Evolutionary conservation across 1,284 basidiomycete genomes (phyloP), one percentile per base, ranked within the genome.

Genomic region (Rhizoctonia solani): DNA sequence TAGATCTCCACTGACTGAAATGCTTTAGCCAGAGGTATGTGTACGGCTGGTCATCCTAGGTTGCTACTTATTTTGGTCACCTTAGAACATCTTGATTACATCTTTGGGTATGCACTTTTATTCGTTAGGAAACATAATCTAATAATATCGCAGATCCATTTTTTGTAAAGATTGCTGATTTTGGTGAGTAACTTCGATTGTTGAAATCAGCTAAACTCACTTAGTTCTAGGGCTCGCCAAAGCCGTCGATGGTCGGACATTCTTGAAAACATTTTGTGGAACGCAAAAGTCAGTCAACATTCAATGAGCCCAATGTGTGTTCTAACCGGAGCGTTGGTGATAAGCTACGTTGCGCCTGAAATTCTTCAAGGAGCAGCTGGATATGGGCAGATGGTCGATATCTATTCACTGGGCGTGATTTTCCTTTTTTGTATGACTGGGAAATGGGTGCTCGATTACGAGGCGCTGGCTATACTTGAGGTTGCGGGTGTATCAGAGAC

Each of bases 351-450:
- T 3, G 63, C 63, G 23, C 63, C 63, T 2, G 63, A 66, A 30
- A 66, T 66, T 19, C 42, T 66, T 11, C 50, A 54, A 37, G 63
- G 63, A 29, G 63, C 41, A 27, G 23, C 63, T 34, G 63, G 63
- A 13, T 66, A 66, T 54, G 63, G 63, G 32, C 63, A 66, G 54
- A 66, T 66, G 63, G 63, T 66, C 2, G 63, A 66, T 41, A 54
- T 66, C 1, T 66, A 66, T 30, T 66, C 63, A n/a, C 32, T 66
- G 19, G 63, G 63, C 1, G 63, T 66, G 9, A 66, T 66, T 6
- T 66, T 66, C 19, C 42, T 66, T 13, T 66, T 66, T 16, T 66
- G 63, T 27, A 54, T 66, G 63, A 66, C 52, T 29, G 63, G 52
- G 6, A 50, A 52, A 29, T 66, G 63, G 63, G 63, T 66, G 8